Evolutionary conservation across 2,329 filamentous ascomycete genomes (phyloP).

Genomic region (Penicillium sp.): DNA sequence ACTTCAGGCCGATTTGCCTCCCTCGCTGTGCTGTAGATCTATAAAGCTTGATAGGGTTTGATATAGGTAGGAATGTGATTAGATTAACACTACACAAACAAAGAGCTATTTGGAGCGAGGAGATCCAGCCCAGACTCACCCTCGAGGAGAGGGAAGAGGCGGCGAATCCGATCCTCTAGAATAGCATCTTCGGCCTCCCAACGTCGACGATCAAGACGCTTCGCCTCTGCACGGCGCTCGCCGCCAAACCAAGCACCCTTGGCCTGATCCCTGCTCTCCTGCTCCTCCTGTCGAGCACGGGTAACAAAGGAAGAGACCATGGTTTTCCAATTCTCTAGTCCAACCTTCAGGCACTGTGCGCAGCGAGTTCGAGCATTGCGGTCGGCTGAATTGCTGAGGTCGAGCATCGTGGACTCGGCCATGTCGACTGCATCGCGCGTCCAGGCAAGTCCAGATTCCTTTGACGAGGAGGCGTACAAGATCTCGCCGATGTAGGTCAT

Average conservation of each 20-base stretch:
- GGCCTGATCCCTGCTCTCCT: conserved; percentile 34
- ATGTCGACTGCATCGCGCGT: conserved; percentile 82
- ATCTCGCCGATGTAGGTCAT: conserved; percentile 94
- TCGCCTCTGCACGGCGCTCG: conserved; percentile 27
- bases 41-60: not conserved
- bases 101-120: conserved; percentile 30
- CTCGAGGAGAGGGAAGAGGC: conserved; percentile 32
- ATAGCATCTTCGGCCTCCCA: conserved; percentile 44
- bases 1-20: not conserved
- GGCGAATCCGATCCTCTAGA: conserved; percentile 35
- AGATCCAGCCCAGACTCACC: conserved; percentile 30
- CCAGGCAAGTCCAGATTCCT: conserved; percentile 77
- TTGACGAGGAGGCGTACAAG: conserved; percentile 67
- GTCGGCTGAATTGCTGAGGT: conserved; percentile 33
- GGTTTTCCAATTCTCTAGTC: conserved; percentile 74
- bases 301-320: conserved; percentile 70
- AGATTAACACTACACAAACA: conserved; percentile 25
- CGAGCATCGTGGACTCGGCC: conserved; percentile 62
- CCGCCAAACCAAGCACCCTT: conserved; percentile 36
- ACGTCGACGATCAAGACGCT: conserved; percentile 31
- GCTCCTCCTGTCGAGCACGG: conserved; percentile 37
- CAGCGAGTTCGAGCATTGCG: conserved; percentile 59
- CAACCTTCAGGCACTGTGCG: conserved; percentile 71
- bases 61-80: not conserved
- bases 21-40: not conserved